Conservation (phyloP, 495 filamentous ascomycete species). For the Aeminium ludgeri region DNA sequence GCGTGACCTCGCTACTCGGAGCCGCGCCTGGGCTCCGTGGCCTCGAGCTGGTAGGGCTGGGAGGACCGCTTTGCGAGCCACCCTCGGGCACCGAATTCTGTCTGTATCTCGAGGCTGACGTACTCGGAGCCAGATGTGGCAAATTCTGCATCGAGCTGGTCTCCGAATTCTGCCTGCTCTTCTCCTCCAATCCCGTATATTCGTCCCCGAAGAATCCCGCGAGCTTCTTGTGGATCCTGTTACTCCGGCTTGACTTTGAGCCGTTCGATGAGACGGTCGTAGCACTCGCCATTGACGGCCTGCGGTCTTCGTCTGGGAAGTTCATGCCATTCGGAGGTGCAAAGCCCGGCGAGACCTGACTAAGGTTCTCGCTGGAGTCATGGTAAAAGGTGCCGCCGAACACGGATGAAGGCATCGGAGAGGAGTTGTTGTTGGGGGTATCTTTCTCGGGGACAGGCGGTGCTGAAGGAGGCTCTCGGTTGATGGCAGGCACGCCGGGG, state of each 20-base stretch:
- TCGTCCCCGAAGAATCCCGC: slow-evolving; percentile 84
- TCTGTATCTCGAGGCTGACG: slow-evolving; percentile 44
- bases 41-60: slow-evolving; percentile 42
- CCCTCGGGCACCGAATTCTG: slow-evolving; percentile 54
- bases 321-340: slow-evolving; percentile 53
- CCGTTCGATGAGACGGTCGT: slow-evolving; percentile 82
- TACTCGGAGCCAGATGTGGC: slow-evolving; percentile 14
- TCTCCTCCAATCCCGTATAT: slow-evolving; percentile 23
- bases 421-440: slow-evolving; percentile 15
- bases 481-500: slow-evolving; percentile 35
- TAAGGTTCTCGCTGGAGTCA: slow-evolving; percentile 48
- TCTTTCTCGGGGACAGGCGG: slow-evolving; percentile 24
- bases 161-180: slow-evolving; percentile 43
- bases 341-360: slow-evolving; percentile 49
- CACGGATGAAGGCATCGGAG: slow-evolving; percentile 24
- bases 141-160: slow-evolving; percentile 39
- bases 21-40: slow-evolving; percentile 64
- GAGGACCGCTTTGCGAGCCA: slow-evolving; percentile 34
- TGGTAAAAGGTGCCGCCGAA: slow-evolving; percentile 38
- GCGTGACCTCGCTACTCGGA: slow-evolving; percentile 84
- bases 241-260: slow-evolving; percentile 60
- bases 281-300: slow-evolving; percentile 78
- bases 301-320: slow-evolving; percentile 55
- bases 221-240: slow-evolving; percentile 50
- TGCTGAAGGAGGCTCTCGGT: slow-evolving; percentile 36